A percentile compares a stretch with the other conserved stretches of the same genome.
Conservation (phyloP, 768 basidiomycete genomes). For the Leccinum barrowsii region DNA sequence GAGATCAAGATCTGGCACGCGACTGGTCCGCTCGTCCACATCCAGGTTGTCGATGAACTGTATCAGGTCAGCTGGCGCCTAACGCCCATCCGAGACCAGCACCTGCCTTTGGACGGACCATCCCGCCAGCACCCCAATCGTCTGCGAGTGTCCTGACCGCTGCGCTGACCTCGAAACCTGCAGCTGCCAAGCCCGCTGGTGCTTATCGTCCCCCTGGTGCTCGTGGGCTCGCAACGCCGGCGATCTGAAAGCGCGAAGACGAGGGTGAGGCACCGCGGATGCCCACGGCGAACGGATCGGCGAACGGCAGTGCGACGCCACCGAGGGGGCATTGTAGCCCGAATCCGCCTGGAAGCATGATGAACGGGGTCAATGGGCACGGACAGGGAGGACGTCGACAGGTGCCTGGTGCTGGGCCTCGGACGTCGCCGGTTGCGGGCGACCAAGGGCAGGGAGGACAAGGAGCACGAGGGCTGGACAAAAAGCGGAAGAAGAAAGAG, state of each 20-base stretch:
- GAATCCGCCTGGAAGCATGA: conserved; percentile 46
- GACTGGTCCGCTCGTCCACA: conserved; percentile 80
- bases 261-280: conserved; percentile 66
- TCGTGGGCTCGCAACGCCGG: conserved; percentile 81
- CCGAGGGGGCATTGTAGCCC: conserved; percentile 60
- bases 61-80: conserved; percentile 90
- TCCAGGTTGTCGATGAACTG: conserved; percentile 80
- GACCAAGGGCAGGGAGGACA: conserved; percentile 23
- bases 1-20: conserved; percentile 97
- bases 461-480: conserved; percentile 34
- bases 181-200: conserved; percentile 65
- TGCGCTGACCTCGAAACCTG: conserved; percentile 50
- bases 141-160: conserved; percentile 51
- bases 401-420: conserved; percentile 72
- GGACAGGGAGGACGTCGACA: conserved; percentile 32
- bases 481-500: conserved; percentile 51
- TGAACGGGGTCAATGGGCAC: conserved; percentile 32
- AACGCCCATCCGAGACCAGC: conserved; percentile 52
- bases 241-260: conserved; percentile 88
- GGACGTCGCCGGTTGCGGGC: conserved; percentile 43
- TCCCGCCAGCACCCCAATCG: conserved; percentile 70
- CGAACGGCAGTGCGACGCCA: conserved; percentile 59
- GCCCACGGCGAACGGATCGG: conserved; percentile 35
- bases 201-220: conserved; percentile 95
- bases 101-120: conserved; percentile 59